phyloP scores from a whole-genome alignment of 352 stramenopile species.

The Globisporangium viniferum region DNA sequence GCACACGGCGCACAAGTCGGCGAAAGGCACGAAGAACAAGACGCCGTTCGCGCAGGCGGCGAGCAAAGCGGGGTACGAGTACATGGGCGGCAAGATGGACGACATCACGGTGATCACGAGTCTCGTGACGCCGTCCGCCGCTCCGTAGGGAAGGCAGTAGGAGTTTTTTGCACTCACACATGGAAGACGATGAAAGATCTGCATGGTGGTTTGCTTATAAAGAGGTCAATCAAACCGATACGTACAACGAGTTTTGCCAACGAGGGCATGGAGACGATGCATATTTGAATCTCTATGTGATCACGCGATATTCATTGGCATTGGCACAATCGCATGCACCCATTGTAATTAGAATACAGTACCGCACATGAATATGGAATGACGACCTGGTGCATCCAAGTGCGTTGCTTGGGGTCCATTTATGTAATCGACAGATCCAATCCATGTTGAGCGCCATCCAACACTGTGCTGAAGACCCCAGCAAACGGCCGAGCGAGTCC shows the following conservation, averaged over 20 bases:
- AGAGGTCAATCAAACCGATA: background rate
- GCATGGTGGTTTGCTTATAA: background rate
- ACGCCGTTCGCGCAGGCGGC: conserved; percentile 80
- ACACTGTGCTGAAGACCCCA: background rate
- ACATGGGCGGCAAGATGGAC: conserved; percentile 88
- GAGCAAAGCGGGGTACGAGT: conserved; percentile 71
- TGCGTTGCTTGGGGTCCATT: background rate
- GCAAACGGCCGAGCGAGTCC: background rate
- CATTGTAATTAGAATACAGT: background rate
- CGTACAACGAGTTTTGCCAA: no score
- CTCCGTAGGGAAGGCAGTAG: background rate
- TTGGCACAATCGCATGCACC: background rate
- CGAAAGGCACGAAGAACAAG: conserved; percentile 61
- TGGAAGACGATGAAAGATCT: background rate
- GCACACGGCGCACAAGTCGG: conserved; percentile 75
- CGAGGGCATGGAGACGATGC: background rate
- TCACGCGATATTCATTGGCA: background rate
- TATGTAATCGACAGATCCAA: background rate
- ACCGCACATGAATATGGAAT: background rate
- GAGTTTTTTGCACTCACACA: background rate
- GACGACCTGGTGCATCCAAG: background rate
- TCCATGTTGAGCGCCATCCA: background rate
- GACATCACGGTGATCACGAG: conserved; percentile 89
- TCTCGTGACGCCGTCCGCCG: conserved; percentile 38
- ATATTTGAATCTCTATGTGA: background rate